Percentiles rank a stretch among this genome's conserved stretches.
Evolutionary conservation across 305 asterid genomes (phyloP).

Genomic region (Euphrasia arctica): DNA sequence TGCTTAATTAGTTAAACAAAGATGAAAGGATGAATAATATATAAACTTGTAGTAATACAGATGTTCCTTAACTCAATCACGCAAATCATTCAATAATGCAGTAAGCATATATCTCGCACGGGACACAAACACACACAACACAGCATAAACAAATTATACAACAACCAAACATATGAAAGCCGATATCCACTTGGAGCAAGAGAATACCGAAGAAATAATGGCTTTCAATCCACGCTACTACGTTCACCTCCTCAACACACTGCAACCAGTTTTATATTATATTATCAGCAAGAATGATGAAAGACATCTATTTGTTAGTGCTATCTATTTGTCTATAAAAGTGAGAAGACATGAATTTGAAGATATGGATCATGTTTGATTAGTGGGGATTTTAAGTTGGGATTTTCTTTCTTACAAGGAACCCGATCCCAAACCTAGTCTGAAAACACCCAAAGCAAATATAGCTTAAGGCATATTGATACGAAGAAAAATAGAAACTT

Average conservation of each 20-base stretch:
- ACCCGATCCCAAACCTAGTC: background rate
- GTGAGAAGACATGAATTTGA: no score
- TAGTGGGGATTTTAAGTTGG: background rate
- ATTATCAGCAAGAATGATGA: constrained; percentile 18
- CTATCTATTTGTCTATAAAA: background rate
- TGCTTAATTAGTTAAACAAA: constrained; percentile 6
- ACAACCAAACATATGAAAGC: constrained; percentile 22
- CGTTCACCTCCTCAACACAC: constrained; percentile 34
- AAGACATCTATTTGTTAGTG: background rate
- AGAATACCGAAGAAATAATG: constrained; percentile 20
- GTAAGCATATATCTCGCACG: constrained; percentile 9
- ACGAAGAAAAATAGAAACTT: constrained; percentile 32
- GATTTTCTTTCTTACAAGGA: background rate
- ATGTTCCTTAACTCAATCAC: constrained; percentile 3
- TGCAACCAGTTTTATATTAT: constrained; percentile 10
- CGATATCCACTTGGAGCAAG: constrained; percentile 27
- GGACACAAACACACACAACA: constrained; percentile 5
- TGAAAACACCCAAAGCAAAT: background rate
- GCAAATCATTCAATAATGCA: background rate
- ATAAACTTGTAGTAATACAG: constrained; percentile 13
- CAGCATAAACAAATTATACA: constrained; percentile 24
- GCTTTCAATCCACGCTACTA: constrained; percentile 3
- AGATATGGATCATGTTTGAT: background rate
- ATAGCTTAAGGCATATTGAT: background rate
- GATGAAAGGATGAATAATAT: background rate